These are phyloP conservation scores for Farysia itapuensis DNA, from an alignment of 1,284 basidiomycete genomes.

Conservation along the genomic window DNA sequence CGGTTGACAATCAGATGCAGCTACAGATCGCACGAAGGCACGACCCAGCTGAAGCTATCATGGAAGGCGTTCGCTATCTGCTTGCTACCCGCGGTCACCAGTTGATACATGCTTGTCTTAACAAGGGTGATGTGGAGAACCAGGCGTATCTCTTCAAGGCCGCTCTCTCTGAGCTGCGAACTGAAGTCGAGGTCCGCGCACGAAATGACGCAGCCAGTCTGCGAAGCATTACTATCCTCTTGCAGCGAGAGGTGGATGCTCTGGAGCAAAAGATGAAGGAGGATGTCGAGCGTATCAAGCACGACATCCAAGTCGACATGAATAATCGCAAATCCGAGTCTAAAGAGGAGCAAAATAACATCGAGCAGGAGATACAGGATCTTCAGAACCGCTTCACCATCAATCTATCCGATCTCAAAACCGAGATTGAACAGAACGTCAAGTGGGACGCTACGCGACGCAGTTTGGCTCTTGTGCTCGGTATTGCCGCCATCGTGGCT, in stretches of 20 bases:
- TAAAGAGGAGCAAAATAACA: slow-evolving; percentile 80
- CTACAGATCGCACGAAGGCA: slow-evolving; percentile 36
- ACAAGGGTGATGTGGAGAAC: slow-evolving; percentile 71
- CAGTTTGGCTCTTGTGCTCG: slow-evolving; percentile 55
- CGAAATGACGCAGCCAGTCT: slow-evolving; percentile 83
- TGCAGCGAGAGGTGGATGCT: slow-evolving; percentile 84
- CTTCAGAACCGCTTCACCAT: slow-evolving; percentile 60
- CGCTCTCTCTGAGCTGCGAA: slow-evolving; percentile 84
- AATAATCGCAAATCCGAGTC: slow-evolving; percentile 91
- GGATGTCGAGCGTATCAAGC: slow-evolving; percentile 82
- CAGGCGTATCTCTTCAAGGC: slow-evolving; percentile 93
- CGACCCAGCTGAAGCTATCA: slow-evolving; percentile 64
- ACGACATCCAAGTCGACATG: slow-evolving; percentile 95
- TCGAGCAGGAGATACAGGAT: slow-evolving; percentile 85
- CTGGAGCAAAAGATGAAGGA: slow-evolving; percentile 91
- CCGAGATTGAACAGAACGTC: slow-evolving; percentile 59
- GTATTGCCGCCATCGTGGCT: slow-evolving; percentile 55
- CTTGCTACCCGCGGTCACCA: slow-evolving; percentile 75
- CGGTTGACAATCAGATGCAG: slow-evolving; percentile 4
- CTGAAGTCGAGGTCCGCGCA: slow-evolving; percentile 79
- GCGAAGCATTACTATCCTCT: slow-evolving; percentile 71
- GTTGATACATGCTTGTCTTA: slow-evolving; percentile 74
- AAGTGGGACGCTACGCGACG: slow-evolving; percentile 58
- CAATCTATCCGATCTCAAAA: slow-evolving; percentile 56
- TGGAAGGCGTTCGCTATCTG: slow-evolving; percentile 81